Evolutionary conservation across 2,329 filamentous ascomycete species (phyloP), one percentile per base, ranked within the genome.

Genomic region (Diaporthe vaccinii): DNA sequence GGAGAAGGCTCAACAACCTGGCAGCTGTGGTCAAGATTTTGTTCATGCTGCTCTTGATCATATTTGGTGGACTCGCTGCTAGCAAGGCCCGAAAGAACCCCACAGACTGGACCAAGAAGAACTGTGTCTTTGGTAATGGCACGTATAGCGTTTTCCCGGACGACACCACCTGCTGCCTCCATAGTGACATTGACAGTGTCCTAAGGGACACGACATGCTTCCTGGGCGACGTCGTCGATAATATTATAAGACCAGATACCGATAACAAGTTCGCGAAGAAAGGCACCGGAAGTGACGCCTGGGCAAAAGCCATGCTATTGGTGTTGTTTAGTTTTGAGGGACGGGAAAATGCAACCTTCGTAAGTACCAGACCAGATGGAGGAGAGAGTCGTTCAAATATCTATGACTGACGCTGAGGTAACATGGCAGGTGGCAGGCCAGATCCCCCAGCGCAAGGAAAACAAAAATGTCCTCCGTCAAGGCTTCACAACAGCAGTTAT

Each of bases 301-400:
- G 51, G 51, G 51, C 51, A 28, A 55, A 55, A 31, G 53, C 53
- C 53, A 14, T 55, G n/a, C 53, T 55, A 25, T 55, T 55, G 53
- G 53, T 55, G 4, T 4, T 55, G 28, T 55, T 55, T 31, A 31
- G 53, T 31, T 55, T 55, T 25, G 53, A 55, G 25, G 53, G 25
- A 20, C 31, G 53, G 53, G 53, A 55, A 9, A 55, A 55, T 8
- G 53, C 53, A 17, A 55, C 53, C 53, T 55, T 55, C 5, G 53
- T 28, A 20, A 17, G 53, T 55, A 8, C 14, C 53, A 25, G 14
- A 55, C 6, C 15, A 31, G 25, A 15, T 28, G 14, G 25, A 12
- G 53, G 12, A n/a, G 3, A 28, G 12, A 2, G 8, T 25, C 2
- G 8, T 25, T 17, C 53, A n/a, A 28, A 25, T 15, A 8, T 15